Percentiles rank a stretch among this genome's conserved stretches.
These are phyloP conservation scores for Pseudogymnoascus sp. DNA, from an alignment of 2,329 filamentous ascomycete species.

Conservation along the genomic window DNA sequence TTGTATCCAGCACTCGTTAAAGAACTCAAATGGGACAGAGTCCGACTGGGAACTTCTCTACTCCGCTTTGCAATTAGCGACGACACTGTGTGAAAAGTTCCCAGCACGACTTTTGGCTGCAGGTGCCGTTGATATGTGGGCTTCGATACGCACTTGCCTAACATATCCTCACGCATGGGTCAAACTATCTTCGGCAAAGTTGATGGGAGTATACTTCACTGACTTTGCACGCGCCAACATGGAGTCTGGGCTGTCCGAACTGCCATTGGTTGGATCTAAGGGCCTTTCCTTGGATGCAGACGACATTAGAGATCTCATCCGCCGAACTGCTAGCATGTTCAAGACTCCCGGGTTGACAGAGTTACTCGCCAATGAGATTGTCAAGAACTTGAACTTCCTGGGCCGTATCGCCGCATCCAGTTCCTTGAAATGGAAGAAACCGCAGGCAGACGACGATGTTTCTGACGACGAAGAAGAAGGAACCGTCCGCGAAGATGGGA, in stretches of 20 bases:
- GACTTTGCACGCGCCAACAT: slow-evolving; percentile 66
- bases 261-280: slow-evolving; percentile 62
- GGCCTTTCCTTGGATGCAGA: slow-evolving; percentile 62
- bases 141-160: slow-evolving; percentile 59
- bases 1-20: slow-evolving; percentile 47
- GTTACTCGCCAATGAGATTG: slow-evolving; percentile 68
- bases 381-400: slow-evolving; percentile 78
- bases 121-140: slow-evolving; percentile 63
- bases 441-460: slow-evolving; percentile 38
- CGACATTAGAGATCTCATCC: slow-evolving; percentile 56
- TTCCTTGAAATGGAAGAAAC: slow-evolving; percentile 40
- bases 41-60: slow-evolving; percentile 69
- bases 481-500: slow-evolving; percentile 41
- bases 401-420: slow-evolving; percentile 59
- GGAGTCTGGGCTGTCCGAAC: slow-evolving; percentile 42
- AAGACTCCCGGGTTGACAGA: slow-evolving; percentile 61
- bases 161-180: slow-evolving; percentile 67
- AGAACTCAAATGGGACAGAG: slow-evolving; percentile 43
- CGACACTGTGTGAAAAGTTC: slow-evolving; percentile 60
- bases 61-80: slow-evolving; percentile 63
- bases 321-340: slow-evolving; percentile 47
- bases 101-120: slow-evolving; percentile 57
- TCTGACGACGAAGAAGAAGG: slow-evolving; percentile 35
- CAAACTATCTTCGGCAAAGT: slow-evolving; percentile 67
- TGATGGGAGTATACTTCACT: slow-evolving; percentile 71